Percentiles rank a stretch among this genome's conserved stretches.
Evolutionary conservation across 2,329 filamentous ascomycete species (phyloP).

Genomic region (Aspergillus unguis): DNA sequence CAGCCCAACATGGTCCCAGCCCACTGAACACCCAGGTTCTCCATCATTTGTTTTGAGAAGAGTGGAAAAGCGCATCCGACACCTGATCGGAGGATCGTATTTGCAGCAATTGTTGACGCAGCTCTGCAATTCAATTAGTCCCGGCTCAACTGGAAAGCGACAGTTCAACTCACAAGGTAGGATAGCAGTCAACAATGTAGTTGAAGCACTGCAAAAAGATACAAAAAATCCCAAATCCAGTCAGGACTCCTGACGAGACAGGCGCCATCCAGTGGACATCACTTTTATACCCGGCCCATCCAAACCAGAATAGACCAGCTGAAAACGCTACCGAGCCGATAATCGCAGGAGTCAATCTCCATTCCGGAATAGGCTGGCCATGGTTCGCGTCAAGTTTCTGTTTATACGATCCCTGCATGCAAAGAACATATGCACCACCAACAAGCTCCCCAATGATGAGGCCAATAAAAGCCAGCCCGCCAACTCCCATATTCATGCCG

Average conservation of each 20-base stretch:
- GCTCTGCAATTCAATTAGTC: conserved; percentile 24
- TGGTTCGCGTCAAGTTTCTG: conserved; percentile 32
- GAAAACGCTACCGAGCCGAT: conserved; percentile 34
- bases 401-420: conserved; percentile 26
- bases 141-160: no score
- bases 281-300: conserved; percentile 33
- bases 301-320: conserved; percentile 39
- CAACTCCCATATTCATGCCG: conserved; percentile 30
- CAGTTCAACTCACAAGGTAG: conserved; percentile 34
- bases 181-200: conserved; percentile 42
- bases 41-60: conserved; percentile 40
- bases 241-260: conserved; percentile 1
- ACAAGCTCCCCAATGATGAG: conserved; percentile 32
- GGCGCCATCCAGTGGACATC: conserved; percentile 31
- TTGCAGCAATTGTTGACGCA: conserved; percentile 40
- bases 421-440: conserved; percentile 30
- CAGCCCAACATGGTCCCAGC: conserved; percentile 39
- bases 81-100: conserved; percentile 39
- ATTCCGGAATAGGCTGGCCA: conserved; percentile 32
- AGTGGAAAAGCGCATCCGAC: conserved; percentile 39
- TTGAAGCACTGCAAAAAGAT: conserved; percentile 21
- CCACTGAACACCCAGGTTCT: conserved; percentile 39
- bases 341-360: conserved; percentile 33
- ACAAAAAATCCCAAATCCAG: conserved; percentile 12
- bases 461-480: conserved; percentile 30